Evolutionary conservation across 2,329 filamentous ascomycete species (phyloP), one percentile per base, ranked within the genome.

Genomic region (Paecilomyces dactylethromorphus): DNA sequence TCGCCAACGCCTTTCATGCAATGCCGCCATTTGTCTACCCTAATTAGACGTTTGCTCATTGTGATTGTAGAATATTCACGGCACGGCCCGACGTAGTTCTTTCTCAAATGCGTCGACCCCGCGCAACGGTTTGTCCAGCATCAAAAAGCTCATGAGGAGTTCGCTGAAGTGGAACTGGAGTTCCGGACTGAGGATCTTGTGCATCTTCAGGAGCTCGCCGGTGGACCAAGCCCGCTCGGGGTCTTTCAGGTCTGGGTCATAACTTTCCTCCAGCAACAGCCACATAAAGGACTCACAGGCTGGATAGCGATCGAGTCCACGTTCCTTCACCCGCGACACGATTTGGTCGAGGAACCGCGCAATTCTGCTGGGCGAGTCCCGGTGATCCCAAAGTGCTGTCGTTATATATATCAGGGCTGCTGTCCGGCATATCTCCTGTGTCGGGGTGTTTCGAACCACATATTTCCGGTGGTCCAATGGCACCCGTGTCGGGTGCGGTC

Each of bases 121-220:
- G 7, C 69, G 65, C 33, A 74, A 64, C 8, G 72, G 71, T 7
- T 62, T 53, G 2, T 61, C 65, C 22, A 76, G 61, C 63, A 71
- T 73, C 53, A 77, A 61, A 55, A 71, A 71, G 49, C 68, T 70
- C 60, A 76, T 67, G 8, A 77, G 58, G 55, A 74, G 69, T 58
- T 77, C 75, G 58, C 71, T 72, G 61, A 75, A 77, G 4, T 71
- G 69, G 53, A 75, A 75, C 49, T 73, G 73, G 5, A 76, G 64
- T 21, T 74, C 69, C 4, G 67, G 65, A 18, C 67, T 73, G 10
- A 77, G 67, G 55, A 67, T 65, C 54, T 74, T 73, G 53, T 74
- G 70, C 24, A 66, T 68, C 49, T 65, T 66, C 33, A 77, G 59
- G 26, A 77, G 61, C 59, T 74, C 71, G 3, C 71, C 72, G 0